Evolutionary conservation across 768 basidiomycete species (phyloP).

Genomic region (Mycena latifolia): DNA sequence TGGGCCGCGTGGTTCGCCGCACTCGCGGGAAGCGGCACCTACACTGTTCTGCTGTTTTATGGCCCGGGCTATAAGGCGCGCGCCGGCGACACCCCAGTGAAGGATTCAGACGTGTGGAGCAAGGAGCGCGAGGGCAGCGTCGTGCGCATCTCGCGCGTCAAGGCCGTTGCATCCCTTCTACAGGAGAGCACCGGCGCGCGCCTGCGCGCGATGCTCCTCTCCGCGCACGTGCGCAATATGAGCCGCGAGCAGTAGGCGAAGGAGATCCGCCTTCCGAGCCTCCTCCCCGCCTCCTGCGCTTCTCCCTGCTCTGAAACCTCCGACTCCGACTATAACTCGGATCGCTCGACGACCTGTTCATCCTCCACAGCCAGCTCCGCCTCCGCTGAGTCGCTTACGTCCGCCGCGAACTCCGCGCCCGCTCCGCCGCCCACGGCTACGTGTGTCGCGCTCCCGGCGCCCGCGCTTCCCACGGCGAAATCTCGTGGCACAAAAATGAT

Average conservation of each 20-base stretch:
- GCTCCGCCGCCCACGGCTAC: conserved; percentile 10
- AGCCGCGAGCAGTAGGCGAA: conserved; percentile 8
- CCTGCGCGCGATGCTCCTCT: conserved; percentile 28
- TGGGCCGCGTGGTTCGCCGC: conserved; percentile 28
- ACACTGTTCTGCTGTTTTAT: conserved; percentile 21
- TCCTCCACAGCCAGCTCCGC: conserved; percentile 8
- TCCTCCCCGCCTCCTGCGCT: not conserved
- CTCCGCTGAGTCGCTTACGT: conserved; percentile 26
- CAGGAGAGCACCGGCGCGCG: conserved; percentile 28
- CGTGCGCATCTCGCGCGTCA: conserved; percentile 15
- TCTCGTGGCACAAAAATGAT: no score
- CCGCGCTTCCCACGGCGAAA: no score
- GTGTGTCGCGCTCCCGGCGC: conserved; percentile 6
- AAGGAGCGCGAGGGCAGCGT: conserved; percentile 17
- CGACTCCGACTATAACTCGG: conserved; percentile 9
- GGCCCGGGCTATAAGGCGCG: conserved; percentile 30
- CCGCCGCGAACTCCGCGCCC: conserved; percentile 26
- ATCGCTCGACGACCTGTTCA: conserved; percentile 13
- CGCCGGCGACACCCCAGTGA: conserved; percentile 1
- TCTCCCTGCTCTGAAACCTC: conserved; percentile 6
- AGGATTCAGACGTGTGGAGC: conserved; percentile 21
- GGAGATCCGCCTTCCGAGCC: conserved; percentile 12
- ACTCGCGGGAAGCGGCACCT: conserved; percentile 13
- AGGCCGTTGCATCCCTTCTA: conserved; percentile 11
- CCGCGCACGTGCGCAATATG: conserved; percentile 29